phyloP scores from a whole-genome alignment of 306 rosid genomes.

The Gleditsia sinensis region DNA sequence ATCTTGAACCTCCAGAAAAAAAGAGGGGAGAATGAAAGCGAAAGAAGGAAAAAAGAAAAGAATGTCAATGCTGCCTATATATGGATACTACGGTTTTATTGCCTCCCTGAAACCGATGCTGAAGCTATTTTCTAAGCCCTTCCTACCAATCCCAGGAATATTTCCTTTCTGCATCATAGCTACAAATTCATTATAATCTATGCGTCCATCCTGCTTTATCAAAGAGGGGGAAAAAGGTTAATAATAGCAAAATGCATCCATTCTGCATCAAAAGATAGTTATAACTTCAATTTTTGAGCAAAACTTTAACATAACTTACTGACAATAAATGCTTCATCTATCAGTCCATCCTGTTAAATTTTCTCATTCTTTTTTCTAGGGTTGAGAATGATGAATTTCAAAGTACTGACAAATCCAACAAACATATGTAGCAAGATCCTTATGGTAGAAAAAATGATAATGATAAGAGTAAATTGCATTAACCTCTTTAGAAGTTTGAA shows the following conservation, averaged over 20 bases:
- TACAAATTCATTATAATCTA: conserved; percentile 95
- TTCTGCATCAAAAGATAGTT: not conserved
- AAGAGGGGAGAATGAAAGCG: not conserved
- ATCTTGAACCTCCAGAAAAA: conserved; percentile 20
- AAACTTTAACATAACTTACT: conserved; percentile 7
- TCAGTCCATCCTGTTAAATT: not conserved
- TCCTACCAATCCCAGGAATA: conserved; percentile 55
- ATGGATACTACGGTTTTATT: conserved; percentile 39
- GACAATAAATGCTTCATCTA: not conserved
- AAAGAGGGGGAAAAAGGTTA: not conserved
- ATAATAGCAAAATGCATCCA: not conserved
- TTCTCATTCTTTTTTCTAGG: not conserved
- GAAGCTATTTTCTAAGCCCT: conserved; percentile 70
- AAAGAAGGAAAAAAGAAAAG: not conserved
- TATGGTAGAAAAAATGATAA: not conserved
- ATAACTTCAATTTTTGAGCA: conserved; percentile 12
- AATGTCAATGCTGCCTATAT: conserved; percentile 10
- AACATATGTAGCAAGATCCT: conserved; percentile 2
- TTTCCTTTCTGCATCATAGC: conserved; percentile 98
- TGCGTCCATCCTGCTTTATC: conserved; percentile 77
- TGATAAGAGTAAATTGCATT: too few species aligned
- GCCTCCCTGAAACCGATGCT: conserved; percentile 81
- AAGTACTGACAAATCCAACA: not conserved
- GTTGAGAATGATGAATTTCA: not conserved
- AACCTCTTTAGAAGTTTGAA: too few species aligned